phyloP scores from a whole-genome alignment of 2,329 filamentous ascomycete genomes.

The Stemphylium lycopersici region DNA sequence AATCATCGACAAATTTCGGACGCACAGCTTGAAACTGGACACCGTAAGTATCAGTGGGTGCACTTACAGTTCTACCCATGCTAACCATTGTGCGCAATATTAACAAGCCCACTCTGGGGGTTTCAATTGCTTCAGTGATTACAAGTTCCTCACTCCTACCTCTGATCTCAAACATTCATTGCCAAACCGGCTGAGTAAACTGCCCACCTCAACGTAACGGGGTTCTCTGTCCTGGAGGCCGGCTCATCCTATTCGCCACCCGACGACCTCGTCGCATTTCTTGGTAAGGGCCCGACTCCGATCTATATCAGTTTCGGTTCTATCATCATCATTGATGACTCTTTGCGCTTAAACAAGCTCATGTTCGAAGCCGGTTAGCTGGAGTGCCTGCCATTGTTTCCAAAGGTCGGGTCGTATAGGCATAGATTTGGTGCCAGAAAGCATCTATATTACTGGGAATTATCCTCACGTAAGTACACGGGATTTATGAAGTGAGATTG shows the following conservation, averaged over 20 bases:
- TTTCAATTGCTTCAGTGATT: conserved; percentile 49
- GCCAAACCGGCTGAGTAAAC: conserved; percentile 32
- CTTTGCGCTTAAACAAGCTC: conserved; percentile 51
- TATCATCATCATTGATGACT: conserved; percentile 62
- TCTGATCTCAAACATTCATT: conserved; percentile 53
- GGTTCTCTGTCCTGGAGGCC: conserved; percentile 54
- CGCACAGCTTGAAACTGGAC: conserved; percentile 50
- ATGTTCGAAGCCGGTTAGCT: conserved; percentile 54
- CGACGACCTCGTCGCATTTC: conserved; percentile 51
- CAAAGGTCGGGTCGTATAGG: conserved; percentile 59
- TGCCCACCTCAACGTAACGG: conserved; percentile 48
- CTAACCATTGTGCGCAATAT: neutral
- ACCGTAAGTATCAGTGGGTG: conserved; percentile 29
- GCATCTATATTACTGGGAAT: conserved; percentile 60
- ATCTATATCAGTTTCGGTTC: conserved; percentile 64
- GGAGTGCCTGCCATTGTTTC: conserved; percentile 59
- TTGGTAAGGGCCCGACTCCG: conserved; percentile 57
- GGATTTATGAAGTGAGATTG: neutral
- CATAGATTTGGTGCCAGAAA: conserved; percentile 38
- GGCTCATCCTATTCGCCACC: conserved; percentile 50
- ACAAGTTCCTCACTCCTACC: conserved; percentile 54
- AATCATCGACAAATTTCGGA: conserved; percentile 55
- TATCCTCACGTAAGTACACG: conserved; percentile 52
- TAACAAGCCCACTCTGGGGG: conserved; percentile 45
- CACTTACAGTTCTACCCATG: neutral